These are phyloP conservation scores for Kurtzmaniella quercitrusa DNA, from an alignment of 1,139 yeast genomes.

Conservation along the genomic window DNA sequence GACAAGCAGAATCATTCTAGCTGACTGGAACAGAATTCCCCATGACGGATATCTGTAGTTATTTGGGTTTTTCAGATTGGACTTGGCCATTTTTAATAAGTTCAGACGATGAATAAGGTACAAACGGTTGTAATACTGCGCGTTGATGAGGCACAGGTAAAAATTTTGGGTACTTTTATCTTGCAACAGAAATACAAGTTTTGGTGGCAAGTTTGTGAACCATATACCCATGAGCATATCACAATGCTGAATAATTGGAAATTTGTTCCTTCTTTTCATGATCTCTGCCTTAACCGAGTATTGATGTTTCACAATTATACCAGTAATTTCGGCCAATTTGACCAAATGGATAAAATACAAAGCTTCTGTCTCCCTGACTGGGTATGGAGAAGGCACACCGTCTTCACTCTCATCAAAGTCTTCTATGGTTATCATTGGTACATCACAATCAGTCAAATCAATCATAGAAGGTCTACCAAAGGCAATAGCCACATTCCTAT, in stretches of 20 bases:
- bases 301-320: conserved; percentile 67
- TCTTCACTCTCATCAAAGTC: conserved; percentile 60
- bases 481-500: conserved; percentile 68
- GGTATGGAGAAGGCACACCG: conserved; percentile 37
- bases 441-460: conserved; percentile 73
- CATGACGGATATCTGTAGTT: conserved; percentile 69
- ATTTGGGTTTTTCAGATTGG: conserved; percentile 39
- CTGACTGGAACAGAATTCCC: conserved; percentile 85
- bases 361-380: conserved; percentile 46
- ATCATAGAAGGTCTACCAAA: conserved; percentile 73
- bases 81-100: conserved; percentile 49
- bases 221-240: conserved; percentile 79
- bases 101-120: conserved; percentile 72
- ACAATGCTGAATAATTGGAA: conserved; percentile 63
- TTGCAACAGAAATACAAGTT: conserved; percentile 58
- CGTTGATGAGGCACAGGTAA: conserved; percentile 59
- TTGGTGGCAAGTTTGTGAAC: conserved; percentile 67
- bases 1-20: conserved; percentile 72
- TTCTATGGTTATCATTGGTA: conserved; percentile 62
- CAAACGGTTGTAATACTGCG: conserved; percentile 70
- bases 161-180: conserved; percentile 52
- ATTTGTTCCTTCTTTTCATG: conserved; percentile 43
- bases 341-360: conserved; percentile 61
- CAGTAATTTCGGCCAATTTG: conserved; percentile 70
- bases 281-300: conserved; percentile 67